These are phyloP conservation scores for Xylariomycetidae sp. DNA, from an alignment of 2,329 filamentous ascomycete species.

Conservation along the genomic window DNA sequence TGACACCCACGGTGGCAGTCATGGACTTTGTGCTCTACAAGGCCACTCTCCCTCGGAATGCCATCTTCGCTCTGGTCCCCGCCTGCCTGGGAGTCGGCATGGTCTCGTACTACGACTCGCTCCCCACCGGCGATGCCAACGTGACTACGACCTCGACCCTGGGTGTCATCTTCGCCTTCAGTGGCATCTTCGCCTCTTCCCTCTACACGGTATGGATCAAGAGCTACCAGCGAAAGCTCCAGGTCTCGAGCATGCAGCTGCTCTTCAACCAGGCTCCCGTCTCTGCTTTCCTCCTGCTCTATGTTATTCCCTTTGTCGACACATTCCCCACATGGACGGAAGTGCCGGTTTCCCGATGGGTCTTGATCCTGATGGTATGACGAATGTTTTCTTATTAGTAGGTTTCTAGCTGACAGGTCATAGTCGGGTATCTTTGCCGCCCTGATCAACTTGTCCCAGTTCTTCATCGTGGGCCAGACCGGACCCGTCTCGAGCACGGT, in stretches of 20 bases:
- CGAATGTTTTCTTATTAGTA: background rate
- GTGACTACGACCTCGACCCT: constrained; percentile 52
- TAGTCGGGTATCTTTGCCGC: constrained; percentile 60
- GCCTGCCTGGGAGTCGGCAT: constrained; percentile 61
- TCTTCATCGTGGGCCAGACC: constrained; percentile 58
- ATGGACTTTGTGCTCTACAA: constrained; percentile 62
- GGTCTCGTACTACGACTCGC: constrained; percentile 66
- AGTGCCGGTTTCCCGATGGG: constrained; percentile 47
- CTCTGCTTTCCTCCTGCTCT: constrained; percentile 58
- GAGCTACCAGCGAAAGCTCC: constrained; percentile 59
- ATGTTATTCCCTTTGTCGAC: constrained; percentile 62
- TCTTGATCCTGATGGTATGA: constrained; percentile 55
- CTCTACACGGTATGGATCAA: constrained; percentile 67
- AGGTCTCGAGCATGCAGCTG: constrained; percentile 65
- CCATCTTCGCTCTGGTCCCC: constrained; percentile 51
- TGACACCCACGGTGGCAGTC: constrained; percentile 60
- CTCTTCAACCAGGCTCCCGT: constrained; percentile 65
- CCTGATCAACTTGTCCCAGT: constrained; percentile 61
- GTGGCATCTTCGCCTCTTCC: constrained; percentile 60
- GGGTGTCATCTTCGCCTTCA: constrained; percentile 61
- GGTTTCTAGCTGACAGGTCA: constrained; percentile 11
- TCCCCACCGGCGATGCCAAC: constrained; percentile 39
- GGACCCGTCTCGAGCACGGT: constrained; percentile 62
- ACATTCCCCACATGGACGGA: constrained; percentile 53
- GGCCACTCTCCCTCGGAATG: constrained; percentile 49